Conservation (phyloP, 2,329 filamentous ascomycete genomes). For the Ceratocystis ficicola region DNA sequence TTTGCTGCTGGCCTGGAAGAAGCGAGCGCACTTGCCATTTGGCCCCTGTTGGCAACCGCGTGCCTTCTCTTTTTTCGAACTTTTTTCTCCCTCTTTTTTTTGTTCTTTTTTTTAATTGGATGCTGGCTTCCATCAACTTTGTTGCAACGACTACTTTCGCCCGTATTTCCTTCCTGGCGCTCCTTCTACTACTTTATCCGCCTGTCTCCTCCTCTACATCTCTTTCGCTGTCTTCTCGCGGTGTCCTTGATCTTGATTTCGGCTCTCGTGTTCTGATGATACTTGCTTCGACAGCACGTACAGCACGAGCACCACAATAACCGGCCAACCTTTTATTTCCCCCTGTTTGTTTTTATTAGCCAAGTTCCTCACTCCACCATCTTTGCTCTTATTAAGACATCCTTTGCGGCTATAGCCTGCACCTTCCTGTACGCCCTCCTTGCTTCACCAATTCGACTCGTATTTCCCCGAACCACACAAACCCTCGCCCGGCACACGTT, state of each 20-base stretch:
- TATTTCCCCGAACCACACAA: neutral
- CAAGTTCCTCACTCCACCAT: neutral
- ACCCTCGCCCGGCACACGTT: neutral
- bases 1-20: too few relatives aligned
- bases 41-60: neutral
- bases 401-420: neutral
- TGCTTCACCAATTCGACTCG: constrained; percentile 1
- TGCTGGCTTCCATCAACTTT: constrained; percentile 5
- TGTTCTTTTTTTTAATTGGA: constrained; percentile 8
- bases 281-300: neutral
- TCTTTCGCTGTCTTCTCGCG: too few relatives aligned
- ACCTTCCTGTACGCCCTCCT: neutral
- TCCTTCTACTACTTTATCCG: constrained; percentile 10
- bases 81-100: neutral
- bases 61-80: constrained; percentile 1
- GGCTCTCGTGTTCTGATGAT: neutral
- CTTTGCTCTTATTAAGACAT: neutral
- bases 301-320: neutral
- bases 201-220: too few relatives aligned
- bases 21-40: neutral
- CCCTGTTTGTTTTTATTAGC: neutral
- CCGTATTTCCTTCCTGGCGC: constrained; percentile 3
- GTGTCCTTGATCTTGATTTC: too few relatives aligned
- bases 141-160: constrained; percentile 15
- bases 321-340: neutral